Percentiles rank a stretch among this genome's conserved stretches.
Conservation (phyloP, 768 basidiomycete genomes). For the Suillus paluster region DNA sequence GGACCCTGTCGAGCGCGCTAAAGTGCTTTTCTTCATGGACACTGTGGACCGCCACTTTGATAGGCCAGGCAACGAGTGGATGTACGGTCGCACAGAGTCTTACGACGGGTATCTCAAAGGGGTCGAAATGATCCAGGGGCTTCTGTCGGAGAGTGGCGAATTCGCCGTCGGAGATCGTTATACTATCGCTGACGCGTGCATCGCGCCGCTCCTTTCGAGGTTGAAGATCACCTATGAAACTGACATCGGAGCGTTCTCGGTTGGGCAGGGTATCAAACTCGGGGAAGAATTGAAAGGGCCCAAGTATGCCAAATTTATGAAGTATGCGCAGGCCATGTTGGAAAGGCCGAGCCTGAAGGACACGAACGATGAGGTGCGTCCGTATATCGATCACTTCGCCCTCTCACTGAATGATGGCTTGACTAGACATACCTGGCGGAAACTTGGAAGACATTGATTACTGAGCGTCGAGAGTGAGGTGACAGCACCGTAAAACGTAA, state of each 20-base stretch:
- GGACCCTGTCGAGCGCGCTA: constrained; percentile 58
- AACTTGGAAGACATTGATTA: not conserved
- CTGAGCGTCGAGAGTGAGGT: not conserved
- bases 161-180: constrained; percentile 32
- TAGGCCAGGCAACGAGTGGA: constrained; percentile 34
- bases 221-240: constrained; percentile 47
- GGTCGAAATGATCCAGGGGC: constrained; percentile 51
- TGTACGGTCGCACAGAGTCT: constrained; percentile 41
- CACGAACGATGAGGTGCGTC: constrained; percentile 55
- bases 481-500: not conserved
- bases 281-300: constrained; percentile 42
- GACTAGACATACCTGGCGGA: not conserved
- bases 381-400: not conserved
- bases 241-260: constrained; percentile 54
- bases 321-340: constrained; percentile 51
- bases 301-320: constrained; percentile 51
- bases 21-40: constrained; percentile 66
- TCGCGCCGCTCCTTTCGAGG: constrained; percentile 61
- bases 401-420: not conserved
- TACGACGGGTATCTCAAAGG: constrained; percentile 44
- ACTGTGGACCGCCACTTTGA: constrained; percentile 47
- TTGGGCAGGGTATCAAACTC: constrained; percentile 49
- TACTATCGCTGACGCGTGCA: constrained; percentile 60
- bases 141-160: constrained; percentile 46
- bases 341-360: constrained; percentile 56